A percentile compares a stretch with the other conserved stretches of the same genome.
phyloP scores from a whole-genome alignment of 805 yeast genomes.

The Wickerhamiella alocasiicola region DNA sequence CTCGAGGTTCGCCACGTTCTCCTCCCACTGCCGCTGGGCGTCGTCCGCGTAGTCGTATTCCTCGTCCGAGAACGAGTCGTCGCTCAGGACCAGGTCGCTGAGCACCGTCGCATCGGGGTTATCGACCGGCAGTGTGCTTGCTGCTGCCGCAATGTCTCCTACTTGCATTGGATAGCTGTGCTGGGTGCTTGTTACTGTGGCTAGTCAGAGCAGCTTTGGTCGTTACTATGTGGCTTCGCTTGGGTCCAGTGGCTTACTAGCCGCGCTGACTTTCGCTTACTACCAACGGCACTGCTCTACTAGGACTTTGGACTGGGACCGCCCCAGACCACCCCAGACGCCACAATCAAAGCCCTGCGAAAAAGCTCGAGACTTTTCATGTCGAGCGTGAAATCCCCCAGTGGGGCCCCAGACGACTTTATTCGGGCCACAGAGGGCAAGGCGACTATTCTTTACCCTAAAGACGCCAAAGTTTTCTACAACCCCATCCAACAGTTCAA shows the following conservation, averaged over 20 bases:
- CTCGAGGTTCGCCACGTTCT: constrained; percentile 45
- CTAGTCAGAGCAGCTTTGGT: no score
- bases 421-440: constrained; percentile 54
- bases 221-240: no score
- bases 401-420: not conserved
- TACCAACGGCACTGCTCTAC: no score
- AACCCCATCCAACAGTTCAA: constrained; percentile 96
- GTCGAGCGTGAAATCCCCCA: no score
- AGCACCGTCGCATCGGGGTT: constrained; percentile 2
- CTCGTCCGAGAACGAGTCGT: not conserved
- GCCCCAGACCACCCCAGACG: no score
- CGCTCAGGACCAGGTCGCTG: constrained; percentile 3
- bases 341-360: no score
- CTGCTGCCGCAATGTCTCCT: constrained; percentile 11
- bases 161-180: not conserved
- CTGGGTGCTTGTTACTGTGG: not conserved
- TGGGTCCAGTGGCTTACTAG: no score
- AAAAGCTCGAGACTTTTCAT: no score
- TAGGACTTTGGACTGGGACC: no score
- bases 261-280: no score
- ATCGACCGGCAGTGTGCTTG: constrained; percentile 2
- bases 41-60: constrained; percentile 22
- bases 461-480: constrained; percentile 76
- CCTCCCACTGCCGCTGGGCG: constrained; percentile 68
- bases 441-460: constrained; percentile 72